Base-by-base conservation (phyloP, 208 protist species). In the Trypanosoma brucei region DNA sequence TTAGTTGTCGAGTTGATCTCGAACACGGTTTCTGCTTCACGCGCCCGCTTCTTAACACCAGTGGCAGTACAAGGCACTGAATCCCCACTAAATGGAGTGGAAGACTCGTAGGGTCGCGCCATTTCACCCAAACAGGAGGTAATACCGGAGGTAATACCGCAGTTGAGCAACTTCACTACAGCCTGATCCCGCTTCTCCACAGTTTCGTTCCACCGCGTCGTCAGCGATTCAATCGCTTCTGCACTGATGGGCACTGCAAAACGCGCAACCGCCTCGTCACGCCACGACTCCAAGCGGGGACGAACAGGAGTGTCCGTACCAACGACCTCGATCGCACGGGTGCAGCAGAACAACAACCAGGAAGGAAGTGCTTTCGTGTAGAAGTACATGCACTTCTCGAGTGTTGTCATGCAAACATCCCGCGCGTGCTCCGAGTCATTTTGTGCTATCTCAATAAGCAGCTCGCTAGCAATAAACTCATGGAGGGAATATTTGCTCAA, bases 401-500 rank as follows among this genome's bases (percentile, higher is more conserved):
- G 62, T 7, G 65, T 70, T 3, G 89, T 80, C 59, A 95, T 65
- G 62, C 89, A 95, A 22, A 63, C 60, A 3, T 62, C 48, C 3
- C 30, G 38, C n/a, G 48, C 65, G 35, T 88, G 77, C 0, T 36
- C 53, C 2, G 72, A 68, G 9, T 75, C 69, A 44, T 33, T 77
- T 39, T 64, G 36, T n/a, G 76, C 67, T 48, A 95, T 35, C 50
- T 88, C 81, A n/a, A 88, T 46, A 36, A 93, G 66, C 3, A 95
- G 58, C 31, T 81, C 77, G 51, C 78, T 72, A 3, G 90, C 79
- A 44, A 95, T 75, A 46, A 68, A 67, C 70, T 95, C 90, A 60
- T 95, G 90, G n/a, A 85, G 71, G 2, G 90, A 95, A 70, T 80
- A 86, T 59, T 84, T 84, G 52, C 79, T 86, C 51, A 95, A 75